Evolutionary conservation across 2,329 filamentous ascomycete species (phyloP), one percentile per base, ranked within the genome.

Genomic region (Xylariaceae sp.): DNA sequence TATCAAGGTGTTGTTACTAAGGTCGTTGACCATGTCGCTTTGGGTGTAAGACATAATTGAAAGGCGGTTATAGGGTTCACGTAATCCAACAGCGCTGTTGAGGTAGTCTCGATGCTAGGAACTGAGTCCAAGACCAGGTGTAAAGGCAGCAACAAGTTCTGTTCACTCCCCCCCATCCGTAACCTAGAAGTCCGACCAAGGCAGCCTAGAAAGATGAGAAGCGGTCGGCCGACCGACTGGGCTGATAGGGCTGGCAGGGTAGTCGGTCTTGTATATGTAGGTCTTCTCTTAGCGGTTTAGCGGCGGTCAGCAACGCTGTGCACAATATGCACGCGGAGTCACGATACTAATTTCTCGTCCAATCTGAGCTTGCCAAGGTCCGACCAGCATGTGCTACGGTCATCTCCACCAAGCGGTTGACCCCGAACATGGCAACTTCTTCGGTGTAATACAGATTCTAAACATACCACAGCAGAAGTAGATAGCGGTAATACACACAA

Each of bases 241-340:
- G 60, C 57, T 62, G 57, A 51, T 48, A 63, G 58, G 60, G 60
- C 58, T 63, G 58, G 50, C 26, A 43, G 23, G 55, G 58, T 51
- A 53, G 57, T 40, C 58, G 44, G 44, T 29, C 44, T n/a, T 29
- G 44, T n/a, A n/a, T n/a, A n/a, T n/a, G n/a, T 45, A 45, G 20
- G 41, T 20, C 52, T 20, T 52, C 56, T 52, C 44, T 47, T 54
- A 60, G 45, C 19, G 47, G 57, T 23, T 62, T 60, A 62, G 57
- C 44, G 54, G 57, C 54, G 48, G 57, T 60, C 51, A 16, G 50
- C 40, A 48, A 40, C 40, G 44, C 23, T 42, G 51, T 48, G 9
- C 9, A 26, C 23, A 37, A 37, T 37, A 37, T 37, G 32, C 32
- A 37, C 32, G 32, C 14, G 3, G 14, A 37, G 32, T 37, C 32